Percentiles rank a stretch among this genome's conserved stretches.
Evolutionary conservation across 2,329 filamentous ascomycete species (phyloP).

Genomic region (Phyllosticta ampelicida): DNA sequence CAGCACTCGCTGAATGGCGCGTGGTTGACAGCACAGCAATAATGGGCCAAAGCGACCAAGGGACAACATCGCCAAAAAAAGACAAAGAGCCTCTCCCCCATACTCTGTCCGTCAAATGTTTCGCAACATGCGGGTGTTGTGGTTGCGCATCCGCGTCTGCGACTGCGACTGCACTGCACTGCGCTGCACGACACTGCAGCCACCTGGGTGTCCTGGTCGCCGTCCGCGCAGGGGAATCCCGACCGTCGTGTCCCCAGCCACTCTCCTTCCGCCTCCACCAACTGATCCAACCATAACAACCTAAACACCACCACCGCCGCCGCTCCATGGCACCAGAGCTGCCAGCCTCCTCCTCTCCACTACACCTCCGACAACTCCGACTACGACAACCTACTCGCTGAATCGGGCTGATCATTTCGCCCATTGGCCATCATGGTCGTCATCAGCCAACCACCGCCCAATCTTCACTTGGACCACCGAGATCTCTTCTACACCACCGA

Average conservation of each 20-base stretch:
- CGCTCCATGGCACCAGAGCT: background rate
- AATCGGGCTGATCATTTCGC: background rate
- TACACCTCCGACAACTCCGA: background rate
- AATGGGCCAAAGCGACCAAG: background rate
- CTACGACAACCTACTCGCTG: background rate
- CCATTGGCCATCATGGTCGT: conserved; percentile 55
- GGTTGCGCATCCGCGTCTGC: background rate
- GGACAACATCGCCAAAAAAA: background rate
- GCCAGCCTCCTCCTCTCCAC: conserved; percentile 7
- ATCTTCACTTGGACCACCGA: conserved; percentile 69
- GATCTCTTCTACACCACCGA: conserved; percentile 85
- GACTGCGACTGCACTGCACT: too few relatives aligned
- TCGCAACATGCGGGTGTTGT: background rate
- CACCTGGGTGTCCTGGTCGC: background rate
- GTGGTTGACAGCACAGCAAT: background rate
- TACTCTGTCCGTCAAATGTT: background rate
- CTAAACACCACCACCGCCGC: background rate
- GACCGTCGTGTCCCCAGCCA: background rate
- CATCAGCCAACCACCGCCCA: conserved; percentile 62
- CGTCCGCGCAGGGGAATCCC: background rate
- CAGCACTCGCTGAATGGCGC: background rate
- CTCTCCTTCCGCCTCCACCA: background rate
- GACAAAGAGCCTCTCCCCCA: too few relatives aligned
- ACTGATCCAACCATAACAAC: background rate
- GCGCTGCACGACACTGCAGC: background rate